Base-by-base conservation (phyloP, 371 early-diverging fungal genomes). In the Haplosporangium sp. region DNA sequence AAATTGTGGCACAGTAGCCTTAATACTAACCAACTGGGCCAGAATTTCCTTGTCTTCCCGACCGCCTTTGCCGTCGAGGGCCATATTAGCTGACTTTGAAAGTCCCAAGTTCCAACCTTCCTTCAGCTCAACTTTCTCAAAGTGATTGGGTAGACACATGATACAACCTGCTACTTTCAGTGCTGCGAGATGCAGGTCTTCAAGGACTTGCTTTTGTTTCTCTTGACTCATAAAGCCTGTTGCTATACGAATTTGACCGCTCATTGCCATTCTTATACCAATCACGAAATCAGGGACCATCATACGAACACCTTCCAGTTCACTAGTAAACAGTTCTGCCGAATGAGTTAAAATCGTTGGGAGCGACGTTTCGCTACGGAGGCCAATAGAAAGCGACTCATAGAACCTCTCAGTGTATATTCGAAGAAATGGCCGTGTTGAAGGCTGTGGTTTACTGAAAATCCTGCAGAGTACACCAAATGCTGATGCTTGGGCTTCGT, bases 371-470 rank as follows among this genome's bases (percentile, higher is more conserved):
- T 89, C 92, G 19, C 86, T 85, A 59, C 88, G 83, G 6, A 93
- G 76, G 1, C 93, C 93, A 10, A 85, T 85, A 3, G 72, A 83
- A 10, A 94, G 71, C 1, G 89, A 85, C n/a, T 84, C 85, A 84
- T 95, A 95, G 61, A 94, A 94, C 20, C 90, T 86, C 47, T 92
- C 90, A 34, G 94, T 86, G 72, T 94, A 93, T 0, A 88, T 87
- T 1, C 89, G 83, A 20, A 87, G 72, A 68, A 95, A 94, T 1
- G 74, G 74, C 44, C 79, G 60, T 20, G 74, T 44, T 2, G 74
- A n/a, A 3, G 79, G 86, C 61, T 94, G 94, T 5, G 89, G 92
- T 35, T 88, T 85, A 65, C 87, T 88, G 61, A 95, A 93, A 38
- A 94, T 92, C 44, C 88, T 86, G 73, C 94, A 94, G 0, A 95